Evolutionary conservation across 768 basidiomycete species (phyloP).

Genomic region (Podaxis pistillaris): DNA sequence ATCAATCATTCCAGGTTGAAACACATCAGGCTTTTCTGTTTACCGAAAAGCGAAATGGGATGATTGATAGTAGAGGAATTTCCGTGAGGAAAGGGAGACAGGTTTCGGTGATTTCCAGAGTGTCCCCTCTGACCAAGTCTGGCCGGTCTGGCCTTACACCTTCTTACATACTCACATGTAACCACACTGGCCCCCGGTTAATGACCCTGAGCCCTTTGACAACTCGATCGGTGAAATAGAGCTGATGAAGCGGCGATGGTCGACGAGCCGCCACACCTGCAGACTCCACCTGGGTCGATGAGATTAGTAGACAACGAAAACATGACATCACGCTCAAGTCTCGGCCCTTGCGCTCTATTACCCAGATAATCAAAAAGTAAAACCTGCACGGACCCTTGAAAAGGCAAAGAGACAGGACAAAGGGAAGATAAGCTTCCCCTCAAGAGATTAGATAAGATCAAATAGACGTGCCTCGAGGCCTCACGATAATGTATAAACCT

Average conservation of each 20-base stretch:
- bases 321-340: too few relatives aligned
- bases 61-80: background rate
- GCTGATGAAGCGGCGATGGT: background rate
- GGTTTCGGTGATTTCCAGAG: background rate
- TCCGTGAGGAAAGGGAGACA: background rate
- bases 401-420: background rate
- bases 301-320: background rate
- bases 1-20: background rate
- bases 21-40: too few relatives aligned
- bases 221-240: background rate
- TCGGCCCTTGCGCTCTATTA: too few relatives aligned
- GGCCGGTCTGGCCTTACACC: background rate
- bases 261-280: background rate
- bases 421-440: background rate
- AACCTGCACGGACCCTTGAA: background rate
- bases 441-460: slow-evolving; percentile 2
- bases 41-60: background rate
- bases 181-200: background rate
- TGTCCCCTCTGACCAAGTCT: background rate
- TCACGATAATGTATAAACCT: background rate
- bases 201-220: background rate
- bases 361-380: background rate
- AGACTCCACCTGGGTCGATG: background rate
- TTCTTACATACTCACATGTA: background rate
- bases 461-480: background rate